Percentiles rank a stretch among this genome's conserved stretches.
These are phyloP conservation scores for Rachicladosporium sp. DNA, from an alignment of 2,329 filamentous ascomycete genomes.

Conservation along the genomic window DNA sequence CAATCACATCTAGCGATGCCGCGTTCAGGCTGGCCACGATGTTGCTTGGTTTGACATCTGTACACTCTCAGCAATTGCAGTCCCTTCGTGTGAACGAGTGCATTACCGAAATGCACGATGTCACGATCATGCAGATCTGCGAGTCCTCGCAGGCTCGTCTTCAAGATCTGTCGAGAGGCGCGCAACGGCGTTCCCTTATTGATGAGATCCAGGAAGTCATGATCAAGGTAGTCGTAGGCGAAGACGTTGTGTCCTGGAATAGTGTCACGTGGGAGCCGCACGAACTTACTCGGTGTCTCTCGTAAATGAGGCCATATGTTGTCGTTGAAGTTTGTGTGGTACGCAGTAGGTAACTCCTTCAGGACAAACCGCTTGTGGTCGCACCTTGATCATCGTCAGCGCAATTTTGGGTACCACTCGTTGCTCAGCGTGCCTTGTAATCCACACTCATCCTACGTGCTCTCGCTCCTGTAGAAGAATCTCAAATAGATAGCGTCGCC, in stretches of 20 bases:
- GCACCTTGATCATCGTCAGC: slow-evolving; percentile 9
- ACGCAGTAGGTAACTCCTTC: slow-evolving; percentile 15
- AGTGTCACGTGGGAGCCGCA: slow-evolving; percentile 15
- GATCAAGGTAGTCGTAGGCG: slow-evolving; percentile 14
- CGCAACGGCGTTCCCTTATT: slow-evolving; percentile 8
- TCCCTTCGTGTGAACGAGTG: not conserved
- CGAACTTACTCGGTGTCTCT: slow-evolving; percentile 6
- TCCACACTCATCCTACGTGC: slow-evolving; percentile 22
- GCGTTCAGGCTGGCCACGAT: slow-evolving; percentile 16
- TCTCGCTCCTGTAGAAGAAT: slow-evolving; percentile 23
- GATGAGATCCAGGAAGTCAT: slow-evolving; percentile 15
- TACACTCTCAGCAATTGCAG: slow-evolving; percentile 4
- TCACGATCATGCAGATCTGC: slow-evolving; percentile 17
- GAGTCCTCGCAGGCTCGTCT: slow-evolving; percentile 15
- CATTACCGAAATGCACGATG: slow-evolving; percentile 18
- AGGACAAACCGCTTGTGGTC: slow-evolving; percentile 12
- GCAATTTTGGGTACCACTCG: slow-evolving; percentile 2
- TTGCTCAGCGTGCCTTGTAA: slow-evolving; percentile 16
- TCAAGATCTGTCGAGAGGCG: slow-evolving; percentile 15
- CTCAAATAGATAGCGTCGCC: slow-evolving; percentile 22
- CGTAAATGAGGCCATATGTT: slow-evolving; percentile 16
- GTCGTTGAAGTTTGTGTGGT: slow-evolving; percentile 13
- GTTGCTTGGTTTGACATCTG: slow-evolving; percentile 23
- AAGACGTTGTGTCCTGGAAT: slow-evolving; percentile 15
- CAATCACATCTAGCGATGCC: slow-evolving; percentile 8